phyloP scores from a whole-genome alignment of 306 rosid genomes.

The Malus fusca region DNA sequence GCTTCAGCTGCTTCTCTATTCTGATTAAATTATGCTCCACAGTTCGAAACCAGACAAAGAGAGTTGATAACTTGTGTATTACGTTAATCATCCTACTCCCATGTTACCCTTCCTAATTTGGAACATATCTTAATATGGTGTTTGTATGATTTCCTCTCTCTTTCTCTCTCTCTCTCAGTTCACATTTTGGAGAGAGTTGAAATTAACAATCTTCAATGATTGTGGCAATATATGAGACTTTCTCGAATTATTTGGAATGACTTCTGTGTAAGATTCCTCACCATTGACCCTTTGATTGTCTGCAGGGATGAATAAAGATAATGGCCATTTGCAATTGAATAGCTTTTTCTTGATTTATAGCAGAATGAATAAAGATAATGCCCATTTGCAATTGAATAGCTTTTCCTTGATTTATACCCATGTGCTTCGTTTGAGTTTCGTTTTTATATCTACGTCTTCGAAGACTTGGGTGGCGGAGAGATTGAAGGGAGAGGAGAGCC shows the following conservation, averaged over 20 bases:
- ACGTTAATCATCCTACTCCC: background rate
- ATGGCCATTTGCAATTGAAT: too few relatives aligned
- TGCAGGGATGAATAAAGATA: background rate
- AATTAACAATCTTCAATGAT: slow-evolving; percentile 12
- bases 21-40: background rate
- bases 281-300: slow-evolving; percentile 1
- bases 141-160: background rate
- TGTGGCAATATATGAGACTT: slow-evolving; percentile 10
- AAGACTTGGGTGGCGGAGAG: slow-evolving; percentile 12
- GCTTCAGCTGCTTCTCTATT: slow-evolving; percentile 4
- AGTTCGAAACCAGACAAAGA: slow-evolving; percentile 7
- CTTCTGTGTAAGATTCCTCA: background rate
- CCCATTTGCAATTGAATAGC: too few relatives aligned
- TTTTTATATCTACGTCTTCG: background rate
- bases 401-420: too few relatives aligned
- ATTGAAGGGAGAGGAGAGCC: slow-evolving; percentile 13
- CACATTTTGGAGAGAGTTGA: slow-evolving; percentile 2
- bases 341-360: too few relatives aligned
- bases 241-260: slow-evolving; percentile 4
- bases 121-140: slow-evolving; percentile 4
- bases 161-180: background rate
- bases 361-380: background rate
- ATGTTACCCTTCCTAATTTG: slow-evolving; percentile 14
- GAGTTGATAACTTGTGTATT: background rate
- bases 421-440: background rate